Evolutionary conservation across 1,284 basidiomycete species (phyloP), one percentile per base, ranked within the genome.

Genomic region (Ceratobasidium theobromae): DNA sequence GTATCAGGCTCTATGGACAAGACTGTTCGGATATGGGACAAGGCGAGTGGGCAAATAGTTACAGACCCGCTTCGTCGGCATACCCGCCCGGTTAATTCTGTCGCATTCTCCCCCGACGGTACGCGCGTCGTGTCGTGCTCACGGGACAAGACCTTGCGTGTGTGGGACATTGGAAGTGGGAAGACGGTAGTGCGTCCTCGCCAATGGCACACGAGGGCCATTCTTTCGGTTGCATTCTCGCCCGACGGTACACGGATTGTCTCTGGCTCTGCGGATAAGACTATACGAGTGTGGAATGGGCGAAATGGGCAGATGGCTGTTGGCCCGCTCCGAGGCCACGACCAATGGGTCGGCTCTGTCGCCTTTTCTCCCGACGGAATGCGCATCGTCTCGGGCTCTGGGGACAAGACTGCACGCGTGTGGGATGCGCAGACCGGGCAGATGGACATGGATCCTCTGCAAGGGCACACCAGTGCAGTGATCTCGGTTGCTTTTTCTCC

Each of bases 201-300:
- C 12, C 35, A 40, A 18, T 43, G 51, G 1, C 67, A 58, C 21
- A 58, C 35, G 2, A 18, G 8, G 4, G 1, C 3, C 12, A 33
- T 66, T 12, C 11, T 21, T 25, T 66, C 64, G 1, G 45, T 68
- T 2, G 45, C 46, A 11, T 68, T 32, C 53, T 68, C 67, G 1
- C 67, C 67, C 12, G 45, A 52, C 43, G 53, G 62, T 14, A 21
- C 23, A 1, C 23, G 53, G 4, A 30, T 68, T 21, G 64, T 40
- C 14, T 68, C 67, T 1, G 52, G 67, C 43, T 55, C 67, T 3
- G 0, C 1, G 3, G 64, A 68, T 49, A 3, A 16, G 3, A 65
- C 64, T 11, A 51, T 68, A 11, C 48, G 53, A 8, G 25, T 65
- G 4, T 68, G 67, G 67, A 45, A 51, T 27, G 40, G 43, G n/a